Percentiles rank a stretch among this genome's conserved stretches.
These are phyloP conservation scores for Papilionanthe hybrid DNA, from an alignment of 116 monocot genomes.

Conservation along the genomic window DNA sequence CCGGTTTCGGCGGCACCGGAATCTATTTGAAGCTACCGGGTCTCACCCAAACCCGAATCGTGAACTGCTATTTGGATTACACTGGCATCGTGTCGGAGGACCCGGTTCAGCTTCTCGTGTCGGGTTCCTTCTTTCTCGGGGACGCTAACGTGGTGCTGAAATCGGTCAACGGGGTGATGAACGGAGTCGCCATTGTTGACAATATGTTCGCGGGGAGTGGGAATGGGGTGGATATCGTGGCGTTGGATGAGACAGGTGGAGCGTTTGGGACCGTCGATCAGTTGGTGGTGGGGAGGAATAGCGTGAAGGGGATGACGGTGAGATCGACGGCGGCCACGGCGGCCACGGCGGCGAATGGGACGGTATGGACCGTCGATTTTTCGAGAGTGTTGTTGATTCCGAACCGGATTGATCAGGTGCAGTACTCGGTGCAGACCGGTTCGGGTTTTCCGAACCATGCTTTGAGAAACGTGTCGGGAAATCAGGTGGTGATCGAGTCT, in stretches of 20 bases:
- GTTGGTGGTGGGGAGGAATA: conserved; percentile 54
- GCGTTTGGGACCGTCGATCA: conserved; percentile 42
- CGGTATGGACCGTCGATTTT: conserved; percentile 58
- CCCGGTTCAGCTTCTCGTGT: conserved; percentile 35
- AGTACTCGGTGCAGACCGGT: conserved; percentile 33
- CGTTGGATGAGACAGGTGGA: conserved; percentile 37
- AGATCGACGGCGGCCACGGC: conserved; percentile 44
- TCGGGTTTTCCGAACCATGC: conserved; percentile 31
- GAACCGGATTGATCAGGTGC: conserved; percentile 47
- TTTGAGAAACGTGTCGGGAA: conserved; percentile 34
- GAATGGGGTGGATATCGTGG: conserved; percentile 36
- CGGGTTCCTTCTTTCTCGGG: conserved; percentile 53
- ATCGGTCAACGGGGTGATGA: conserved; percentile 46
- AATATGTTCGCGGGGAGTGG: conserved; percentile 57
- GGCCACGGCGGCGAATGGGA: conserved; percentile 37
- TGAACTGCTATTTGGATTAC: conserved; percentile 68
- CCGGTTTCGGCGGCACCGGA: conserved; percentile 47
- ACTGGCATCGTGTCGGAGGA: conserved; percentile 57
- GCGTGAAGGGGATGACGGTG: conserved; percentile 43
- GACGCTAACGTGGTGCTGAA: conserved; percentile 50
- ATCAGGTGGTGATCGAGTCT: conserved; percentile 43
- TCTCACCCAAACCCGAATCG: conserved; percentile 41
- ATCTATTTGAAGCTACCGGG: conserved; percentile 36
- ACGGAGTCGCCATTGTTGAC: conserved; percentile 41
- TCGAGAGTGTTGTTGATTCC: conserved; percentile 56